Conservation (phyloP, 179 eudicot genomes). For the Dionaea muscipula region DNA sequence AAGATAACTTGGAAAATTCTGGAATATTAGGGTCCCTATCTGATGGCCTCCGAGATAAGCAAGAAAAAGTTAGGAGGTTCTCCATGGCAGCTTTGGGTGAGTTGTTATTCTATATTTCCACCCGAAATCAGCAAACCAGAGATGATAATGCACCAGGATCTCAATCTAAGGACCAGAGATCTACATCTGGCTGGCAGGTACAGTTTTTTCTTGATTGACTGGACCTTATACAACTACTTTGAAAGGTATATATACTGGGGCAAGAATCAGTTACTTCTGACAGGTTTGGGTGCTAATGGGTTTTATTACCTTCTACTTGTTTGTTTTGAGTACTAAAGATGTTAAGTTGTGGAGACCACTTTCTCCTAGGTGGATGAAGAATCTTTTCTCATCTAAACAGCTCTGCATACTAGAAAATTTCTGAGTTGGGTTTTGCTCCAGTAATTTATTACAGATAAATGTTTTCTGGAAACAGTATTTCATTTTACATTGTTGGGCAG, state of each 20-base stretch:
- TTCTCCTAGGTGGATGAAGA: no score
- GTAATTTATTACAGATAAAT: no score
- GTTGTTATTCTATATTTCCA: conserved; percentile 81
- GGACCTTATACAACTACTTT: background rate
- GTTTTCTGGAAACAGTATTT: background rate
- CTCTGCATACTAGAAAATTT: no score
- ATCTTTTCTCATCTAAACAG: no score
- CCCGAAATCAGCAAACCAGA: conserved; percentile 53
- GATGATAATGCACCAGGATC: conserved; percentile 49
- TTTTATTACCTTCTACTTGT: no score
- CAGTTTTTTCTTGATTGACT: conserved; percentile 4
- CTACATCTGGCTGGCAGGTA: conserved; percentile 90
- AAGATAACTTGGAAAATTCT: conserved; percentile 71
- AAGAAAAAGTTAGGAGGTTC: conserved; percentile 89
- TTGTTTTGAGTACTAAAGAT: no score
- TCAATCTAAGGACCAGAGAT: conserved; percentile 59
- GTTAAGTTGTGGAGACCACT: no score
- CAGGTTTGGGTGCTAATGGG: no score
- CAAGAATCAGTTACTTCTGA: background rate
- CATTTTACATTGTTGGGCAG: conserved; percentile 26
- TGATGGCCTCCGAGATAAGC: conserved; percentile 80
- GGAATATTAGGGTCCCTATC: conserved; percentile 69
- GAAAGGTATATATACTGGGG: background rate
- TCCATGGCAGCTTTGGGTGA: conserved; percentile 99
- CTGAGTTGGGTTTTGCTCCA: no score